These are phyloP conservation scores for Camellia oleifera DNA, from an alignment of 179 eudicot species.

Conservation along the genomic window DNA sequence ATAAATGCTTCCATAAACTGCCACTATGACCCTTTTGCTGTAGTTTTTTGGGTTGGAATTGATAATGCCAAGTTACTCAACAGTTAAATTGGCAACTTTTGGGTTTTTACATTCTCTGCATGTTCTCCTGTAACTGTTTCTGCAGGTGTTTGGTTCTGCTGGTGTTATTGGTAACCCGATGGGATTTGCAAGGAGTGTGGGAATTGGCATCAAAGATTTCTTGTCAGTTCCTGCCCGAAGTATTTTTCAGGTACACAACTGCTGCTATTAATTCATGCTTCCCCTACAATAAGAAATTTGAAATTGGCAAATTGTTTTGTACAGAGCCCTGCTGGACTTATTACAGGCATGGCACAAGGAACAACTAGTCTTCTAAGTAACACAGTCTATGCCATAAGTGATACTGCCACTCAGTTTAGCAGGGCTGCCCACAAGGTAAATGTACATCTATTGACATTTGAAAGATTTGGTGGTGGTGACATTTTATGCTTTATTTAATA, in stretches of 20 bases:
- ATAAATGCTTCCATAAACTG: background rate
- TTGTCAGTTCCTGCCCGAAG: slow-evolving; percentile 86
- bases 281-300: background rate
- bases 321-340: slow-evolving; percentile 85
- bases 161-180: slow-evolving; percentile 97
- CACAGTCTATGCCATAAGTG: slow-evolving; percentile 91
- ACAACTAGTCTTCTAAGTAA: slow-evolving; percentile 87
- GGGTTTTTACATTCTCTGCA: background rate
- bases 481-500: slow-evolving; percentile 8
- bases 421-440: slow-evolving; percentile 92
- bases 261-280: slow-evolving; percentile 16
- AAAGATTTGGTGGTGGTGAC: background rate
- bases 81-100: slow-evolving; percentile 1
- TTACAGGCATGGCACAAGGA: slow-evolving; percentile 92
- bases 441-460: slow-evolving; percentile 7
- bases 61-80: background rate
- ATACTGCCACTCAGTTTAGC: slow-evolving; percentile 95
- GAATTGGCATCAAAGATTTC: slow-evolving; percentile 87
- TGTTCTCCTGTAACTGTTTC: background rate
- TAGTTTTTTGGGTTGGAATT: background rate
- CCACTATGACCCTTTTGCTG: background rate
- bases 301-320: slow-evolving; percentile 12
- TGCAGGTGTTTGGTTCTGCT: slow-evolving; percentile 98
- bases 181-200: slow-evolving; percentile 93
- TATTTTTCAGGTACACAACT: slow-evolving; percentile 57